These are phyloP conservation scores for Populus hybrid DNA, from an alignment of 441 rosid species.

Conservation along the genomic window DNA sequence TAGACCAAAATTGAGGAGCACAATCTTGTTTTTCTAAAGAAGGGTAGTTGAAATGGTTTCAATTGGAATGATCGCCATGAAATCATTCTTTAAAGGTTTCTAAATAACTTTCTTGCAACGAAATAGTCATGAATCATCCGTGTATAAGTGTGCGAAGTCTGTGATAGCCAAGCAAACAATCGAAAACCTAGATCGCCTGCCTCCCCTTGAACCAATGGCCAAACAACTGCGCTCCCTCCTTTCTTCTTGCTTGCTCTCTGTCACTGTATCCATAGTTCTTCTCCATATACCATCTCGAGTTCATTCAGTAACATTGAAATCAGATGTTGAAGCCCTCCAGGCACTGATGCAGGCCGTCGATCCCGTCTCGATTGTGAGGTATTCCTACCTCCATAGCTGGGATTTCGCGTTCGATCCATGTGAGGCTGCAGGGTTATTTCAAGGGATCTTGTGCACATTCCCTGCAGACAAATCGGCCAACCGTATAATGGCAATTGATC, in stretches of 20 bases:
- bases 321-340: neutral
- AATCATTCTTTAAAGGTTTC: neutral
- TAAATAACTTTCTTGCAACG: neutral
- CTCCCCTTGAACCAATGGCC: neutral
- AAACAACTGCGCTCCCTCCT: neutral
- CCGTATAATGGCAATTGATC: slow-evolving; percentile 41
- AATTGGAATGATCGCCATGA: neutral
- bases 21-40: neutral
- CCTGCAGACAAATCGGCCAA: slow-evolving; percentile 37
- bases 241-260: neutral
- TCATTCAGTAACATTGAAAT: neutral
- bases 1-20: neutral
- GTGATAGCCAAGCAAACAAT: neutral
- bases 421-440: slow-evolving; percentile 38
- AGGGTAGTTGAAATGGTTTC: neutral
- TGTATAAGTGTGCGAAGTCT: neutral
- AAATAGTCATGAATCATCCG: neutral
- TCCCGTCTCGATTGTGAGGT: neutral
- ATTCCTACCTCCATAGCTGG: neutral
- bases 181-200: neutral
- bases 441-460: slow-evolving; percentile 28
- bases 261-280: neutral
- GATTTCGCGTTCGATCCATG: slow-evolving; percentile 30
- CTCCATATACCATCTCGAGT: neutral
- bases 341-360: neutral